A percentile compares a stretch with the other conserved stretches of the same genome.
phyloP scores from a whole-genome alignment of 202 grass and related monocot genomes.

The Setaria viridis region DNA sequence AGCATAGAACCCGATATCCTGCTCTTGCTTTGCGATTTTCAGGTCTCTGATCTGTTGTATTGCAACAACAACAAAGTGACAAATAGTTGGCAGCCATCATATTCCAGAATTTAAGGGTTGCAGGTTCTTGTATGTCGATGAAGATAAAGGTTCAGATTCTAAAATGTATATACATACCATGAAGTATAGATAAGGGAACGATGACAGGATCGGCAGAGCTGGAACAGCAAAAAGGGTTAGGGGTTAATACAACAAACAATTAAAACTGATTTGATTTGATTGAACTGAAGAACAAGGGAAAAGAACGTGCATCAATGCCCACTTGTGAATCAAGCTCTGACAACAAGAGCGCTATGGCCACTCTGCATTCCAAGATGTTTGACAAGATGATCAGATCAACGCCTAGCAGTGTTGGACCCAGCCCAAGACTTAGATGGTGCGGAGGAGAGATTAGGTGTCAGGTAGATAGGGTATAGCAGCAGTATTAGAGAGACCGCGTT shows the following conservation, averaged over 20 bases:
- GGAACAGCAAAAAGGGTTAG: slow-evolving; percentile 32
- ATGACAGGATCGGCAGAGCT: slow-evolving; percentile 66
- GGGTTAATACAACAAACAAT: not conserved
- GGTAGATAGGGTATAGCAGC: too few species aligned
- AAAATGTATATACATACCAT: slow-evolving; percentile 52
- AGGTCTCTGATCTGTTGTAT: slow-evolving; percentile 66
- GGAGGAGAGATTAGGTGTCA: too few species aligned
- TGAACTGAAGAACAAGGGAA: not conserved
- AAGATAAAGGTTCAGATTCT: slow-evolving; percentile 10
- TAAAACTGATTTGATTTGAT: not conserved
- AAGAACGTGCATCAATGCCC: not conserved
- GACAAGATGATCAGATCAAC: not conserved
- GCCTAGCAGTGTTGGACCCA: not conserved
- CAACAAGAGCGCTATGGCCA: not conserved
- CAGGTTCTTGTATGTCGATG: not conserved
- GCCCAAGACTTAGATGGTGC: not conserved
- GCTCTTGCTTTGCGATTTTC: slow-evolving; percentile 64
- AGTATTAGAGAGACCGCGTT: not conserved
- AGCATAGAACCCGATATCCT: slow-evolving; percentile 78
- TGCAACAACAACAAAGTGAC: not conserved
- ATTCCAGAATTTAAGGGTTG: not conserved
- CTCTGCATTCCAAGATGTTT: not conserved
- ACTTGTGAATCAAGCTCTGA: not conserved
- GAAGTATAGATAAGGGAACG: slow-evolving; percentile 76
- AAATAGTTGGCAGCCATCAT: not conserved